Conservation (phyloP, 208 protist genomes). For the Leishmania martiniquensis region DNA sequence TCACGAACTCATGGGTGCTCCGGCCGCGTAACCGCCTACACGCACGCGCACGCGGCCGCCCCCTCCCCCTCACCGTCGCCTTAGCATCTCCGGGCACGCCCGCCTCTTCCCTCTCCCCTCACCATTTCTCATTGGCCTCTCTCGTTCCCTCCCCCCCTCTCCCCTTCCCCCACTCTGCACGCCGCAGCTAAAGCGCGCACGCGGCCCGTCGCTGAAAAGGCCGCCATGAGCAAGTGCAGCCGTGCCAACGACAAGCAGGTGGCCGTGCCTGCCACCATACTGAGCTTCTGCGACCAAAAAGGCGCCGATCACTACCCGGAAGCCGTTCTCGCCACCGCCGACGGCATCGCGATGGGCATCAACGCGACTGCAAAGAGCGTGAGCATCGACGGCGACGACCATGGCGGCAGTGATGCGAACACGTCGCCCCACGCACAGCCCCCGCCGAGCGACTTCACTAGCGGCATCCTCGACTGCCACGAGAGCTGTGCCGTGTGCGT, state of each 20-base stretch:
- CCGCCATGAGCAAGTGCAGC: neutral
- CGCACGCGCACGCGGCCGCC: no score
- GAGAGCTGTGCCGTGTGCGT: conserved; percentile 12
- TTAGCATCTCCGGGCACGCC: no score
- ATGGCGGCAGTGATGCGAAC: neutral
- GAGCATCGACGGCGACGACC: neutral
- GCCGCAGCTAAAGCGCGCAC: no score
- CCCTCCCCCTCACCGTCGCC: no score
- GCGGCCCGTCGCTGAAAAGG: no score
- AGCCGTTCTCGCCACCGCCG: neutral
- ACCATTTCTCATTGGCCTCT: neutral
- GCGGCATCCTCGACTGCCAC: conserved; percentile 24
- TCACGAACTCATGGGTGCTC: no score
- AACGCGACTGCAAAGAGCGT: neutral
- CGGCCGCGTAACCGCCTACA: no score
- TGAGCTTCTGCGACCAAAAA: conserved; percentile 4
- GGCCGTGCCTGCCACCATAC: neutral
- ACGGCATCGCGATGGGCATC: neutral
- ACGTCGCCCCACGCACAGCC: neutral
- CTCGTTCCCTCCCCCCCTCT: neutral
- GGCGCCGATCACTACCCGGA: conserved; percentile 3
- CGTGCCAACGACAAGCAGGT: neutral
- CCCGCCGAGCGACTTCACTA: conserved; percentile 14
- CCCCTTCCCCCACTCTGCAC: neutral
- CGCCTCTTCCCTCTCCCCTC: neutral